Percentiles rank a stretch among this genome's conserved stretches.
Conservation (phyloP, 805 yeast genomes). For the Dipodascus albidus region DNA sequence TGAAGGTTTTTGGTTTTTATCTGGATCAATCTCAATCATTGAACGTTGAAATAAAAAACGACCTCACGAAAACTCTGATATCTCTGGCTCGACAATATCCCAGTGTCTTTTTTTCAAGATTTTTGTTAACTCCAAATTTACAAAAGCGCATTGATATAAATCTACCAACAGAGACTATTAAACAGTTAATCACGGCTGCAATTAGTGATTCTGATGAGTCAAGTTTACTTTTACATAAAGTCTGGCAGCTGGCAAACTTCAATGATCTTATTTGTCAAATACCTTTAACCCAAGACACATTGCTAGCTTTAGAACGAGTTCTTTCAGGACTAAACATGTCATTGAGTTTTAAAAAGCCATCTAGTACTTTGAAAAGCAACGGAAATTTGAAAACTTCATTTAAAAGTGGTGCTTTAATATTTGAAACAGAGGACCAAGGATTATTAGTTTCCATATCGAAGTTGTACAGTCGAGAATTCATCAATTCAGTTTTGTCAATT, state of each 20-base stretch:
- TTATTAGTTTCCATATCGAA: neutral
- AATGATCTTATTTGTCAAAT: neutral
- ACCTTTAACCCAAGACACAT: neutral
- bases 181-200: neutral
- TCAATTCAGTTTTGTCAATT: slow-evolving; percentile 5
- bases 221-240: neutral
- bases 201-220: neutral
- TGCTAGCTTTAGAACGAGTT: neutral
- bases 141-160: neutral
- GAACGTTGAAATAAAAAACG: neutral
- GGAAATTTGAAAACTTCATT: no score
- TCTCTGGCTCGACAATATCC: neutral
- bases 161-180: neutral
- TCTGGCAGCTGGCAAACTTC: neutral
- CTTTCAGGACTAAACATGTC: neutral
- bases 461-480: slow-evolving; percentile 9
- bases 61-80: neutral
- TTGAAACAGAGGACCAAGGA: neutral
- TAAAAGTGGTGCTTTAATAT: no score
- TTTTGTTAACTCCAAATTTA: neutral
- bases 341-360: neutral
- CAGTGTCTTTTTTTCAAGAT: neutral
- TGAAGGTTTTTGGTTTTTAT: neutral
- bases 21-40: neutral
- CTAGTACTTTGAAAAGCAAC: no score